Evolutionary conservation across 306 rosid genomes (phyloP).

Genomic region (Prunus dulcis): DNA sequence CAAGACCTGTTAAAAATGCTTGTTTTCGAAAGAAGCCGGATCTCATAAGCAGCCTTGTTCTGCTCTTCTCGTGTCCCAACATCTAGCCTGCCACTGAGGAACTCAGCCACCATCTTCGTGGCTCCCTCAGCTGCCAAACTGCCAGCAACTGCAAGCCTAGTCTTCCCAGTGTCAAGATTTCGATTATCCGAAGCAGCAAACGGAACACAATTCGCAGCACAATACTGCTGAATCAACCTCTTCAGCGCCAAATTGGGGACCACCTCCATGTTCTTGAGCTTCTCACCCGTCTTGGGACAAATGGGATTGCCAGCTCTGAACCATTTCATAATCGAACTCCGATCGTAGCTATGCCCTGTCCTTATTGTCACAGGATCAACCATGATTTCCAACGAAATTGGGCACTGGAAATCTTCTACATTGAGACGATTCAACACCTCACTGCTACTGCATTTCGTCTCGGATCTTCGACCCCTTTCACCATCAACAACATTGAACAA

Average conservation of each 20-base stretch:
- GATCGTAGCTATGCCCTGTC: conserved; percentile 88
- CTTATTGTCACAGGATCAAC: conserved; percentile 71
- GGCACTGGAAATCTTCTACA: conserved; percentile 76
- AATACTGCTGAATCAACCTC: conserved; percentile 52
- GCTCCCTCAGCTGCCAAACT: conserved; percentile 53
- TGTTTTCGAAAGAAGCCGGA: conserved; percentile 65
- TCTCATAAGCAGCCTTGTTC: conserved; percentile 57
- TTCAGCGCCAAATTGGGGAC: conserved; percentile 60
- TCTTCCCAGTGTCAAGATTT: conserved; percentile 36
- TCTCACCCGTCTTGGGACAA: conserved; percentile 81
- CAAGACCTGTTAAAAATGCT: conserved; percentile 69
- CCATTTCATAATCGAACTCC: conserved; percentile 81
- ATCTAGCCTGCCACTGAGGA: conserved; percentile 32
- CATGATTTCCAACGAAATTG: conserved; percentile 80
- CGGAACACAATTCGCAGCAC: conserved; percentile 43
- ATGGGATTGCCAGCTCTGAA: conserved; percentile 49
- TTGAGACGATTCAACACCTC: conserved; percentile 31
- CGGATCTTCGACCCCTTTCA: conserved; percentile 33
- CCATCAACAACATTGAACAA: conserved; percentile 39
- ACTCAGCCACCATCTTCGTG: conserved; percentile 41
- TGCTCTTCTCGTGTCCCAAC: conserved; percentile 31
- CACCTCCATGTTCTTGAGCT: conserved; percentile 43
- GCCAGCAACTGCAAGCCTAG: conserved; percentile 19
- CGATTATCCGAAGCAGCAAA: conserved; percentile 27
- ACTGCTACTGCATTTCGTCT: conserved; percentile 2